These are phyloP conservation scores for Trichoderma simmonsii DNA, from an alignment of 2,329 filamentous ascomycete genomes.

Conservation along the genomic window DNA sequence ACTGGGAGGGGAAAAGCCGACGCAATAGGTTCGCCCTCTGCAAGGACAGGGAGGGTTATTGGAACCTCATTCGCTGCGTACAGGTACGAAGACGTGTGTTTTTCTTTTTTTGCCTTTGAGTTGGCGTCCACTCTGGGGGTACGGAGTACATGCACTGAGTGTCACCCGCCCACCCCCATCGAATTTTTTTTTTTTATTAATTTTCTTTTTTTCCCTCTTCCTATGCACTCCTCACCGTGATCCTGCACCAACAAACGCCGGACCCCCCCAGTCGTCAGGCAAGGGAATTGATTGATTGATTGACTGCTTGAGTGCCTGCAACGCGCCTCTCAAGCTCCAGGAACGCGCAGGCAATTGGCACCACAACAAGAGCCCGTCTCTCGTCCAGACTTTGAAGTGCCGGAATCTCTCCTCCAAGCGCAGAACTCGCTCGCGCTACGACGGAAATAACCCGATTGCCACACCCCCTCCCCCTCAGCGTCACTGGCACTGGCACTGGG, in stretches of 20 bases:
- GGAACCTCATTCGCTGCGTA: not conserved
- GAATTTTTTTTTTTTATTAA: not conserved
- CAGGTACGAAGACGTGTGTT: not conserved
- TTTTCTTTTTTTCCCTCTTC: not conserved
- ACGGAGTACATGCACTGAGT: conserved; percentile 12
- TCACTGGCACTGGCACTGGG: conserved; percentile 14
- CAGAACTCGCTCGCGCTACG: conserved; percentile 19
- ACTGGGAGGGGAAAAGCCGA: not conserved
- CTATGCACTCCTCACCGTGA: conserved; percentile 4
- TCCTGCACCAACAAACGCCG: not conserved
- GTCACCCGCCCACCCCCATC: conserved; percentile 8
- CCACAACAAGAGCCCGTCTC: not conserved
- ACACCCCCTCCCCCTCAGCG: conserved; percentile 22
- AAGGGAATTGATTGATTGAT: not conserved
- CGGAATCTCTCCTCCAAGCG: not conserved
- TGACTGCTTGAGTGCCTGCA: not conserved
- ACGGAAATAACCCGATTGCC: conserved; percentile 36
- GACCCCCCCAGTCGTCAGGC: not conserved
- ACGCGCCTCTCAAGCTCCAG: not conserved
- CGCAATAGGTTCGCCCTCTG: not conserved
- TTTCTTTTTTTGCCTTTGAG: not conserved
- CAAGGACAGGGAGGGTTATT: conserved; percentile 13
- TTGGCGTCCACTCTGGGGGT: not conserved
- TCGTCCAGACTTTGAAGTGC: not conserved
- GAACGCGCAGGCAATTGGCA: not conserved